Conservation (phyloP, 225 moss, liverwort and hornwort species). For the Polytrichum commune region DNA sequence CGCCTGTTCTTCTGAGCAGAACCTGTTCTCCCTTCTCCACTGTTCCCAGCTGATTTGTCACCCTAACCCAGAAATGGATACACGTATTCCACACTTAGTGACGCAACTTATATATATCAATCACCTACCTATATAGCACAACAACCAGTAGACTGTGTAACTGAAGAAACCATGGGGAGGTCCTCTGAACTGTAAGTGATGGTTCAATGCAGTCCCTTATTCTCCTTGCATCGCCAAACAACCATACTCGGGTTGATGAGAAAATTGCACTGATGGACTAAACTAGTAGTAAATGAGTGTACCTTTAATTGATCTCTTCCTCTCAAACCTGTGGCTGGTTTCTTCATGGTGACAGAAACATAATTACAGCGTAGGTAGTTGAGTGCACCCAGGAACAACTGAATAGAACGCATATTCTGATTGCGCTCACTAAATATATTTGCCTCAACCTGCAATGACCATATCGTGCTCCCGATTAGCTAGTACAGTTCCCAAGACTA, state of each 20-base stretch:
- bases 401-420: slow-evolving; percentile 76
- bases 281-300: not conserved
- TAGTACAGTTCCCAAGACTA: not conserved
- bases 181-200: too few relatives aligned
- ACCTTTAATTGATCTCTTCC: slow-evolving; percentile 71
- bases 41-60: slow-evolving; percentile 29
- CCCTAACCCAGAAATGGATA: slow-evolving; percentile 25
- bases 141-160: too few relatives aligned
- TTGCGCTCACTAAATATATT: slow-evolving; percentile 68
- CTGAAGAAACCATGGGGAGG: too few relatives aligned
- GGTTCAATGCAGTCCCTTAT: too few relatives aligned
- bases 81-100: too few relatives aligned
- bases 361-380: slow-evolving; percentile 75
- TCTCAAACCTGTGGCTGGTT: slow-evolving; percentile 29
- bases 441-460: slow-evolving; percentile 66
- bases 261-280: not conserved
- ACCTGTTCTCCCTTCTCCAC: slow-evolving; percentile 38
- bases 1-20: slow-evolving; percentile 35
- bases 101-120: too few relatives aligned
- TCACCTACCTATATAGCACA: too few relatives aligned
- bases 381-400: slow-evolving; percentile 69
- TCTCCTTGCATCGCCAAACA: too few relatives aligned
- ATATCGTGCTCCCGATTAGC: not conserved
- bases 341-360: slow-evolving; percentile 65
- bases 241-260: not conserved